These are phyloP conservation scores for Cucumis hystrix DNA, from an alignment of 306 rosid genomes.

Conservation along the genomic window DNA sequence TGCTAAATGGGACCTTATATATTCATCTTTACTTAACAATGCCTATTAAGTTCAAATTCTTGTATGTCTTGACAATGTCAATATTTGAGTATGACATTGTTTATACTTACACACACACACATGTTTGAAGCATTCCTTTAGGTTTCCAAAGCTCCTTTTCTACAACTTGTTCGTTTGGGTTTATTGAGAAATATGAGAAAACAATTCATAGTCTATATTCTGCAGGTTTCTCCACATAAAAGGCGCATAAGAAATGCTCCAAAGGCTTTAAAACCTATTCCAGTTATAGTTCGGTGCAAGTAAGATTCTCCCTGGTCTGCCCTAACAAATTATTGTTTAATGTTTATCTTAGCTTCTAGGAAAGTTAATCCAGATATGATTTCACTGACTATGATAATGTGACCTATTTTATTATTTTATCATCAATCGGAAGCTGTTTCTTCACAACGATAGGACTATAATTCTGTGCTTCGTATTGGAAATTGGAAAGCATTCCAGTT, in stretches of 20 bases:
- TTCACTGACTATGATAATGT: neutral
- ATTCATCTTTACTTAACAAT: neutral
- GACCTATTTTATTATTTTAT: neutral
- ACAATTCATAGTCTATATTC: neutral
- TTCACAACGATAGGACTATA: neutral
- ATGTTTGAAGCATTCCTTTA: neutral
- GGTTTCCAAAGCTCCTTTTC: neutral
- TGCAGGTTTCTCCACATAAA: conserved; percentile 32
- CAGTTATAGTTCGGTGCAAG: conserved; percentile 70
- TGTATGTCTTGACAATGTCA: neutral
- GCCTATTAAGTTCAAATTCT: neutral
- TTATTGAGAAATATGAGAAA: neutral
- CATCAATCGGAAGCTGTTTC: neutral
- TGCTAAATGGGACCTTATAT: neutral
- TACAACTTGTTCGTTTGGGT: neutral
- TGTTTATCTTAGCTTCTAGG: neutral
- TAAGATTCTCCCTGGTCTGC: conserved; percentile 18
- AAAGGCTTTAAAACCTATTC: conserved; percentile 66
- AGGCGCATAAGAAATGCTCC: conserved; percentile 77
- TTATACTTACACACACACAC: no score
- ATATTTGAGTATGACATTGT: neutral
- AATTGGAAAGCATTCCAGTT: neutral
- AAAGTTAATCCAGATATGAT: neutral
- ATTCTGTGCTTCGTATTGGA: neutral
- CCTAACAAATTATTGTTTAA: neutral